These are phyloP conservation scores for Agrocybe chaxingu DNA, from an alignment of 768 basidiomycete species.

Conservation along the genomic window DNA sequence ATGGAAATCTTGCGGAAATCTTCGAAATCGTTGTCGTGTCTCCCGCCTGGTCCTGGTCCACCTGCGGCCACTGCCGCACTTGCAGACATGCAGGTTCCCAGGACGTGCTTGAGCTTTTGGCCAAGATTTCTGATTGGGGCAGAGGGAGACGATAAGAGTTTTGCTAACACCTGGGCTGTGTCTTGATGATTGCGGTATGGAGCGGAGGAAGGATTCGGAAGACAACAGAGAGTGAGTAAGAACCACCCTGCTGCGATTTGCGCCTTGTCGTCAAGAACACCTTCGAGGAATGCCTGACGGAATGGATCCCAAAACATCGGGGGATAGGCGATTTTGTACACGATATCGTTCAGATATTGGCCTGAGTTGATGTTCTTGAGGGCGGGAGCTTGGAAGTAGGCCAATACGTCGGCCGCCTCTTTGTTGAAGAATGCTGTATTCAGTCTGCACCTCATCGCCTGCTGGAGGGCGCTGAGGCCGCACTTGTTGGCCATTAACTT, in stretches of 20 bases:
- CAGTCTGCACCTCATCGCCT: constrained; percentile 38
- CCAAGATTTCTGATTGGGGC: constrained; percentile 27
- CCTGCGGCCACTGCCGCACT: not conserved
- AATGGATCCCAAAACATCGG: constrained; percentile 49
- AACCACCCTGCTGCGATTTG: constrained; percentile 44
- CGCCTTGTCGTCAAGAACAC: constrained; percentile 27
- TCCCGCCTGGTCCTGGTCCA: constrained; percentile 49
- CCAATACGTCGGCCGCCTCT: constrained; percentile 30
- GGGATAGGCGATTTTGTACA: constrained; percentile 43
- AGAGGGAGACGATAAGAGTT: constrained; percentile 19
- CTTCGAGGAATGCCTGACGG: constrained; percentile 28
- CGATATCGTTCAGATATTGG: constrained; percentile 32
- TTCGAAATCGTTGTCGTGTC: constrained; percentile 67
- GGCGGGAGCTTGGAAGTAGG: constrained; percentile 33
- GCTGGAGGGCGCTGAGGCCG: constrained; percentile 37
- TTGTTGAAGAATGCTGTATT: constrained; percentile 40
- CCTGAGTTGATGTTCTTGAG: constrained; percentile 41
- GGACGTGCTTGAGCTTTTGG: constrained; percentile 35
- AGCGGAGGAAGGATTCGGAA: constrained; percentile 30
- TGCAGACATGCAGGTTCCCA: constrained; percentile 20
- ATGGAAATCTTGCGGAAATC: constrained; percentile 63
- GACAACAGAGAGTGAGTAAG: constrained; percentile 43
- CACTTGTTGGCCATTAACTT: constrained; percentile 30
- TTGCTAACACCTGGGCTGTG: constrained; percentile 23
- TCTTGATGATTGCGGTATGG: constrained; percentile 37